Evolutionary conservation across 2,329 filamentous ascomycete genomes (phyloP).

Genomic region (Sporothrix brunneoviolacea): DNA sequence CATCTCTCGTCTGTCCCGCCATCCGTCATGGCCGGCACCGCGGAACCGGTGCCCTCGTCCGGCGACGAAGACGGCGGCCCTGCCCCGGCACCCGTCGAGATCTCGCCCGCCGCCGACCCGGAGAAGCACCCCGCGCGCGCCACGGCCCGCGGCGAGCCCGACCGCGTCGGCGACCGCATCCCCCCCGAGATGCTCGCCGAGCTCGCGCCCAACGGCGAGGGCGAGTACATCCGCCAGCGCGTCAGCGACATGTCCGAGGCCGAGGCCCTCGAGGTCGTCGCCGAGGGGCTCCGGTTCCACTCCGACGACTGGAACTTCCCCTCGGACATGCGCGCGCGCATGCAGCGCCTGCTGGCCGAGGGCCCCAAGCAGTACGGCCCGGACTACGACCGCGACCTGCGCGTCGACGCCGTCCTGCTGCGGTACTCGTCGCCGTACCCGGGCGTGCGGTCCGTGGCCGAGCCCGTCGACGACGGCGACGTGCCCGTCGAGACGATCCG

Average conservation of each 20-base stretch:
- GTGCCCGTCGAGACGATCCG: slow-evolving; percentile 35
- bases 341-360: slow-evolving; percentile 29
- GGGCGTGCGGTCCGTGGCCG: slow-evolving; percentile 34
- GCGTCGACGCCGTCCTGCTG: slow-evolving; percentile 34
- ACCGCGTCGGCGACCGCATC: slow-evolving; percentile 31
- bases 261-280: slow-evolving; percentile 34
- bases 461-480: slow-evolving; percentile 28
- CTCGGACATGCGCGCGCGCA: slow-evolving; percentile 34
- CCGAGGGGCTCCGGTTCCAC: slow-evolving; percentile 33
- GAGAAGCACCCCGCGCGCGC: slow-evolving; percentile 23
- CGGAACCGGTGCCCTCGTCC: neutral
- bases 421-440: slow-evolving; percentile 37
- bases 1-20: too few relatives aligned
- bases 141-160: slow-evolving; percentile 11
- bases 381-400: slow-evolving; percentile 34
- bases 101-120: slow-evolving; percentile 18
- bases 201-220: slow-evolving; percentile 36
- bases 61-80: neutral
- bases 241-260: slow-evolving; percentile 38
- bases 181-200: slow-evolving; percentile 33
- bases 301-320: slow-evolving; percentile 40
- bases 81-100: slow-evolving; percentile 1
- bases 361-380: slow-evolving; percentile 35
- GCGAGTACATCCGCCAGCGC: slow-evolving; percentile 35
- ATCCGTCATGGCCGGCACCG: too few relatives aligned